A percentile compares a stretch with the other conserved stretches of the same genome.
Conservation (phyloP, 129 eudicot genomes). For the Tanacetum coccineum region DNA sequence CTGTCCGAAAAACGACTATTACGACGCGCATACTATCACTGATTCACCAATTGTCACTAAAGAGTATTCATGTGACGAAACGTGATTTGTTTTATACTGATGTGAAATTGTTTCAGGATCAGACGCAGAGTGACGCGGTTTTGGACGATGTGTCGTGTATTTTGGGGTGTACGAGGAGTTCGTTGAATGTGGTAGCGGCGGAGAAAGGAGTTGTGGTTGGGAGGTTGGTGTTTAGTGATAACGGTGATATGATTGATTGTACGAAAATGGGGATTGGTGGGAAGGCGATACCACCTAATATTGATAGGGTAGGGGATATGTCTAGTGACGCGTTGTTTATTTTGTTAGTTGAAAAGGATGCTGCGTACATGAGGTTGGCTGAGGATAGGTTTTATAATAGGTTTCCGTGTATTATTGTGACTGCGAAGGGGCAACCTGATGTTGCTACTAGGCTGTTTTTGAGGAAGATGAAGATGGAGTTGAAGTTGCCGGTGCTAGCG, state of each 20-base stretch:
- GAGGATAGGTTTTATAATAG: constrained; percentile 90
- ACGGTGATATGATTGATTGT: constrained; percentile 95
- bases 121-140: constrained; percentile 75
- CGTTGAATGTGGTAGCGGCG: constrained; percentile 78
- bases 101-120: constrained; percentile 90
- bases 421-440: constrained; percentile 92
- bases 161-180: constrained; percentile 81
- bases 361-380: constrained; percentile 86
- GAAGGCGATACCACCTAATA: constrained; percentile 91
- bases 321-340: constrained; percentile 90
- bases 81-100: constrained; percentile 93
- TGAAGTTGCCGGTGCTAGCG: constrained; percentile 84
- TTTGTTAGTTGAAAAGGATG: constrained; percentile 85
- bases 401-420: constrained; percentile 84
- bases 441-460: constrained; percentile 87
- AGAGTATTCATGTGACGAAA: constrained; percentile 83
- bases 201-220: constrained; percentile 98
- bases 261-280: constrained; percentile 97
- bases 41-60: constrained; percentile 61
- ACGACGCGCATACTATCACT: constrained; percentile 71
- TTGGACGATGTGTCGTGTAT: constrained; percentile 86
- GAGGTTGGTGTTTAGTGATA: constrained; percentile 67
- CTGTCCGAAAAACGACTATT: constrained; percentile 87
- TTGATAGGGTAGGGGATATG: constrained; percentile 93
- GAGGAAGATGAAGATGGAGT: constrained; percentile 87